Conservation (phyloP, 2,329 filamentous ascomycete species). For the Cladosporium phlei region DNA sequence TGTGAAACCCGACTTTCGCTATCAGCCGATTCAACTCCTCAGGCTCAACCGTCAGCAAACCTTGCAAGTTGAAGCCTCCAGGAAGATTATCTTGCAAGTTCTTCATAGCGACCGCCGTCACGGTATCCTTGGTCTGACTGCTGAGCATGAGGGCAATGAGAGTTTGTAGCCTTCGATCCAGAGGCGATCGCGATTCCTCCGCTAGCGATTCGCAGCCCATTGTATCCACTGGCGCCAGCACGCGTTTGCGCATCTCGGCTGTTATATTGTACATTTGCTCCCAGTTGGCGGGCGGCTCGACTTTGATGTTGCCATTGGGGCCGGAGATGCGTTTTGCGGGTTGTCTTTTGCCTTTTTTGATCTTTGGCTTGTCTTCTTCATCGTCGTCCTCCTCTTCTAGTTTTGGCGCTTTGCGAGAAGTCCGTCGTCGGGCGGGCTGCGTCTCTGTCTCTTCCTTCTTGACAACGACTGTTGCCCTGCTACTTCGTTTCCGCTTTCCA, state of each 20-base stretch:
- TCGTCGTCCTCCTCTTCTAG: conserved; percentile 16
- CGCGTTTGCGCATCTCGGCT: conserved; percentile 70
- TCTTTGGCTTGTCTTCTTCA: conserved; percentile 15
- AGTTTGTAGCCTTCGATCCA: conserved; percentile 74
- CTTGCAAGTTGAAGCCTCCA: conserved; percentile 65
- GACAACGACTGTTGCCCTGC: conserved; percentile 5
- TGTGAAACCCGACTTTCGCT: conserved; percentile 84
- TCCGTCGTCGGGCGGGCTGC: conserved; percentile 18
- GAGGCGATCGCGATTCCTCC: conserved; percentile 44
- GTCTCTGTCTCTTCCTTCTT: conserved; percentile 10
- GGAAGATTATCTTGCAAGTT: conserved; percentile 69
- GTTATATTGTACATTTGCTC: conserved; percentile 73
- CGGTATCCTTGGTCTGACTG: conserved; percentile 88
- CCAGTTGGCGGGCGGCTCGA: conserved; percentile 69
- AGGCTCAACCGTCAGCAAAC: conserved; percentile 68
- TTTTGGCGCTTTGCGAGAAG: conserved; percentile 27
- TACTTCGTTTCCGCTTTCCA: conserved; percentile 25
- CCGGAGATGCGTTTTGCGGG: conserved; percentile 33
- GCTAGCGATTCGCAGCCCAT: conserved; percentile 89
- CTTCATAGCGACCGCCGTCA: conserved; percentile 78
- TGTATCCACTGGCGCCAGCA: conserved; percentile 81
- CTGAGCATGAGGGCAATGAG: conserved; percentile 85
- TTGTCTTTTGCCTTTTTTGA: conserved; percentile 19
- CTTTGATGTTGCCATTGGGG: conserved; percentile 24
- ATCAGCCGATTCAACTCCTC: conserved; percentile 68